A percentile compares a stretch with the other conserved stretches of the same genome.
Conservation (phyloP, 352 stramenopile genomes). For the Proteromonas lacertae region DNA sequence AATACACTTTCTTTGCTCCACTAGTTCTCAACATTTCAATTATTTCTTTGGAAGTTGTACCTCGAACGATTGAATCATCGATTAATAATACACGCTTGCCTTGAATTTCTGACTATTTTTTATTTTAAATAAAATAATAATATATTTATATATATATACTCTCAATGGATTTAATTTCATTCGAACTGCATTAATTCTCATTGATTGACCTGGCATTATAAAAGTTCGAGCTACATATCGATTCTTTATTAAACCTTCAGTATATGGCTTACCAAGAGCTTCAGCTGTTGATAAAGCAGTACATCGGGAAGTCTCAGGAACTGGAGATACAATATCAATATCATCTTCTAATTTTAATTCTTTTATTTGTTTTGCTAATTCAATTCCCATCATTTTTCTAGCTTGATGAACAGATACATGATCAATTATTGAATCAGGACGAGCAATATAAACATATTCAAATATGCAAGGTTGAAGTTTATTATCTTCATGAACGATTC, state of each 20-base stretch:
- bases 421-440: conserved; percentile 76
- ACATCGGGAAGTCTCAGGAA: conserved; percentile 84
- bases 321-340: conserved; percentile 92
- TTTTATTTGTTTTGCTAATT: conserved; percentile 79
- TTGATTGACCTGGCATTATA: conserved; percentile 93
- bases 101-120: too few relatives aligned
- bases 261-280: conserved; percentile 46
- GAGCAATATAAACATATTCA: conserved; percentile 98
- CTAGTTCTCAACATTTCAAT: conserved; percentile 90
- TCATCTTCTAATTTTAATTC: conserved; percentile 45
- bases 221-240: conserved; percentile 37
- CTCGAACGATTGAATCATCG: too few relatives aligned
- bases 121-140: too few relatives aligned
- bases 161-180: conserved; percentile 92
- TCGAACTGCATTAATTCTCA: conserved; percentile 63
- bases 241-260: conserved; percentile 8
- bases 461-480: conserved; percentile 81
- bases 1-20: conserved; percentile 76
- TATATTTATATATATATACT: conserved; percentile 48
- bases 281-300: conserved; percentile 59
- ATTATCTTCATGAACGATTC: conserved; percentile 26
- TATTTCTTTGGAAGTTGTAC: conserved; percentile 86
- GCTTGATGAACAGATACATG: conserved; percentile 87
- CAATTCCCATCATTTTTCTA: conserved; percentile 85
- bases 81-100: too few relatives aligned